Conservation (phyloP, 2,329 filamentous ascomycete species). For the Epichloe aotearoae region DNA sequence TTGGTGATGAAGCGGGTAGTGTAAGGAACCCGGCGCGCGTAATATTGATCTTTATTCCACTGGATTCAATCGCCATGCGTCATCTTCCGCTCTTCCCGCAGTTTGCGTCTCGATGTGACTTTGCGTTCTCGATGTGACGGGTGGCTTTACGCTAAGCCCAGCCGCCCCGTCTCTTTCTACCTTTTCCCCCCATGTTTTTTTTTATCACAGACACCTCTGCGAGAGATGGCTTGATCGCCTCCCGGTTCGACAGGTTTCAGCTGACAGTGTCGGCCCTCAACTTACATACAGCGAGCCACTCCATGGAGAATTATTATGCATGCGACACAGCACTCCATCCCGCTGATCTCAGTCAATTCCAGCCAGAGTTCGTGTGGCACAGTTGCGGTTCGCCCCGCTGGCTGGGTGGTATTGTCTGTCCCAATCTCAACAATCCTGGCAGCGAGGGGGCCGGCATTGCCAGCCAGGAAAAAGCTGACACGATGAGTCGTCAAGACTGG, state of each 20-base stretch:
- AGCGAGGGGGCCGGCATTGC: no score
- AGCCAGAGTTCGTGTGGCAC: neutral
- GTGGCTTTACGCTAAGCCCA: no score
- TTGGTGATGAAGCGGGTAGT: neutral
- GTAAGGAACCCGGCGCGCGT: neutral
- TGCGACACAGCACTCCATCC: constrained; percentile 1
- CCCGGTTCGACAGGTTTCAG: neutral
- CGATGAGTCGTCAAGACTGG: neutral
- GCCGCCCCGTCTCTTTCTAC: no score
- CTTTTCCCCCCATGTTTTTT: neutral
- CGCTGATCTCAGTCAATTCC: neutral
- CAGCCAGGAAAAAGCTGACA: neutral
- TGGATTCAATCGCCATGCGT: no score
- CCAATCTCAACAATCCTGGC: neutral
- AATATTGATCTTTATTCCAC: neutral
- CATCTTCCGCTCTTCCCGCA: neutral
- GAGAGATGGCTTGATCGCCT: neutral
- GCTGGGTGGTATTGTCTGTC: neutral
- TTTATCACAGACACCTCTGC: neutral
- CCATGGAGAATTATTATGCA: neutral
- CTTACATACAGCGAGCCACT: neutral
- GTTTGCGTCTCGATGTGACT: neutral
- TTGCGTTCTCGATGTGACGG: no score
- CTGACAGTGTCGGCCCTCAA: neutral
- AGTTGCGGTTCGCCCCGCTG: constrained; percentile 2